Evolutionary conservation across 208 protist species (phyloP).

Genomic region (Trypanosoma cruzi): DNA sequence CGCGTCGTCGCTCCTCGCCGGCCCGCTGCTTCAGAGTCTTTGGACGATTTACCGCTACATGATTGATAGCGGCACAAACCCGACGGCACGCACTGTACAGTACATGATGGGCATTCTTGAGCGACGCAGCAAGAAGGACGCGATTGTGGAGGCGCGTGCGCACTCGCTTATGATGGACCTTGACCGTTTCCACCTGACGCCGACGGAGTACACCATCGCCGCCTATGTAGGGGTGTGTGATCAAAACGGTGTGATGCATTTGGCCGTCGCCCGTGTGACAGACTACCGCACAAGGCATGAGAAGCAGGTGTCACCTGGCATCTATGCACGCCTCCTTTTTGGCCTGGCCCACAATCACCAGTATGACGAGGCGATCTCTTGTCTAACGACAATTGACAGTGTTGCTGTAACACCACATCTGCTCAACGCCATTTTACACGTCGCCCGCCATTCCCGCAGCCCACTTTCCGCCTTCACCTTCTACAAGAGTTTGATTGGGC

Average conservation of each 20-base stretch:
- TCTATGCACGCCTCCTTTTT: constrained; percentile 61
- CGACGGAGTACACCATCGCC: constrained; percentile 74
- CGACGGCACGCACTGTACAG: constrained; percentile 61
- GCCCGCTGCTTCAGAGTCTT: constrained; percentile 41
- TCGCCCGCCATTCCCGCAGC: constrained; percentile 55
- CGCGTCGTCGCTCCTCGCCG: constrained; percentile 40
- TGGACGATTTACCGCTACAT: constrained; percentile 83
- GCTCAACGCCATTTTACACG: constrained; percentile 72
- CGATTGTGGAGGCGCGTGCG: constrained; percentile 65
- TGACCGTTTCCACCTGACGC: constrained; percentile 69
- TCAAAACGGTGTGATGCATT: constrained; percentile 62
- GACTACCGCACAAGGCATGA: constrained; percentile 77
- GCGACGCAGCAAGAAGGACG: constrained; percentile 29
- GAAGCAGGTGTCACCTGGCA: constrained; percentile 52
- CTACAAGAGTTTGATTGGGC: constrained; percentile 50
- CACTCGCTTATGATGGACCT: constrained; percentile 82
- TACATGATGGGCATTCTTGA: constrained; percentile 82
- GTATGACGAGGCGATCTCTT: constrained; percentile 57
- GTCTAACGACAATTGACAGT: constrained; percentile 65
- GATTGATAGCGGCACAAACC: constrained; percentile 84
- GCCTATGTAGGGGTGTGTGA: constrained; percentile 78
- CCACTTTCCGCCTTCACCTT: constrained; percentile 66
- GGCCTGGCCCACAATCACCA: constrained; percentile 67
- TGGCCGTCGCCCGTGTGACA: constrained; percentile 70
- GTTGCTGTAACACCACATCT: constrained; percentile 54